Percentiles rank a stretch among this genome's conserved stretches.
phyloP scores from a whole-genome alignment of 257 asterid species.

The Solanum appendiculatum region DNA sequence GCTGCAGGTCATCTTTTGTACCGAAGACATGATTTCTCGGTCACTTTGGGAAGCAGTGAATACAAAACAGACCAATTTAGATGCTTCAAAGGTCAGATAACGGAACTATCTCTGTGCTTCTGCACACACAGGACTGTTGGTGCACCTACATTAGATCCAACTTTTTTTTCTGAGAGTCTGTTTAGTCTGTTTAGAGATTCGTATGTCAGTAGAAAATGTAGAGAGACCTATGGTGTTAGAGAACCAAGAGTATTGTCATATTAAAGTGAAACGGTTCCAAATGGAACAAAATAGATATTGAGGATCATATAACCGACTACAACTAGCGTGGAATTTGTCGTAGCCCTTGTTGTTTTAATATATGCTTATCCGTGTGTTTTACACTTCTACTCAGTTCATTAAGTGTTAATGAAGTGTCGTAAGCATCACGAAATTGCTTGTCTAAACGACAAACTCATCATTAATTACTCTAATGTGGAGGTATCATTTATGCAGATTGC shows the following conservation, averaged over 20 bases:
- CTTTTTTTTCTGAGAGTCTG: neutral
- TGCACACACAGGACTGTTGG: neutral
- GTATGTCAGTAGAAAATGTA: neutral
- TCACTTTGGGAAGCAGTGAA: conserved; percentile 91
- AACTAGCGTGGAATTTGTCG: neutral
- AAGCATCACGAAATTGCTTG: neutral
- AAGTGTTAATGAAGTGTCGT: neutral
- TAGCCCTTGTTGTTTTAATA: neutral
- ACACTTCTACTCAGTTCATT: neutral
- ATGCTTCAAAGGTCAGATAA: conserved; percentile 47
- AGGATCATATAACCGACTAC: neutral
- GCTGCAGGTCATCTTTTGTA: conserved; percentile 69
- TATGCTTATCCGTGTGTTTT: neutral
- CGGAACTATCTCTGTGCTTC: neutral
- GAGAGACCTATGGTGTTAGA: neutral
- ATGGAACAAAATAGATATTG: neutral
- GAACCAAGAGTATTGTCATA: neutral
- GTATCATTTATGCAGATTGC: conserved; percentile 48
- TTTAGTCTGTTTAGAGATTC: neutral
- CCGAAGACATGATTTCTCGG: conserved; percentile 68
- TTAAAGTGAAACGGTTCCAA: neutral
- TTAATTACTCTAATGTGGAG: neutral
- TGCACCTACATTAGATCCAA: neutral
- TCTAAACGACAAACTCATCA: neutral
- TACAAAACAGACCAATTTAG: conserved; percentile 52